Base-by-base conservation (phyloP, 352 stramenopile genomes). In the Pythium dissotocum region DNA sequence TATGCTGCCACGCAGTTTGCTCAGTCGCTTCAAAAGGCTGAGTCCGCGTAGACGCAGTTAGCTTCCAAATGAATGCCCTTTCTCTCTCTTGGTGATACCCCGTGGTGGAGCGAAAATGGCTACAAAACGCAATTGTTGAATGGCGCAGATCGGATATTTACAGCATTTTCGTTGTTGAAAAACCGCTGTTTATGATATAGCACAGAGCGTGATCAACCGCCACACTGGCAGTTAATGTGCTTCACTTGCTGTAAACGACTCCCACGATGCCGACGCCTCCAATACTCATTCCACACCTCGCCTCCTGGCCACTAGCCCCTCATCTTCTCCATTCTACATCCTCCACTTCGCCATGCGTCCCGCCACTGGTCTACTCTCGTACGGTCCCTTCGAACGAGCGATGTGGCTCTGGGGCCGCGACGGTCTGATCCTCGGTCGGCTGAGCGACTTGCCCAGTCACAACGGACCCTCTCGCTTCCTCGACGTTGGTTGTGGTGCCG, bases 401-500 rank as follows among this genome's bases (percentile, higher is more conserved):
- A 67, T 61, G 51, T 61, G 51, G 52, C 61, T 67, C 51, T 67
- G 61, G 61, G 61, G 35, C 28, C 61, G 51, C 26, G 61, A 67
- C 61, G 61, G 35, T 10, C 61, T 67, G 36, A 38, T 67, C 16
- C 52, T 67, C 16, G 52, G 51, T 18, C 33, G 52, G 6, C 61
- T 61, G 6, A 6, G 46, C 8, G 9, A 30, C 21, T 3, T n/a
- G 18, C 6, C 21, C 3, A 12, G 7, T 28, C 35, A 4, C 2
- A 48, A 26, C 33, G 30, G 55, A 12, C 58, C 58, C 14, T n/a
- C 14, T 46, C 58, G 46, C 32, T 59, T 65, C 12, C 67, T 73
- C 5, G 67, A 73, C 44, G 67, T 73, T 16, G 67, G 33, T n/a
- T 73, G 67, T 42, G 67, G 61, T 14, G 14, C 67, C 1, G 67